Evolutionary conservation across 176 grass and related monocot species (phyloP), one percentile per base, ranked within the genome.

Genomic region (Raddia guianensis): DNA sequence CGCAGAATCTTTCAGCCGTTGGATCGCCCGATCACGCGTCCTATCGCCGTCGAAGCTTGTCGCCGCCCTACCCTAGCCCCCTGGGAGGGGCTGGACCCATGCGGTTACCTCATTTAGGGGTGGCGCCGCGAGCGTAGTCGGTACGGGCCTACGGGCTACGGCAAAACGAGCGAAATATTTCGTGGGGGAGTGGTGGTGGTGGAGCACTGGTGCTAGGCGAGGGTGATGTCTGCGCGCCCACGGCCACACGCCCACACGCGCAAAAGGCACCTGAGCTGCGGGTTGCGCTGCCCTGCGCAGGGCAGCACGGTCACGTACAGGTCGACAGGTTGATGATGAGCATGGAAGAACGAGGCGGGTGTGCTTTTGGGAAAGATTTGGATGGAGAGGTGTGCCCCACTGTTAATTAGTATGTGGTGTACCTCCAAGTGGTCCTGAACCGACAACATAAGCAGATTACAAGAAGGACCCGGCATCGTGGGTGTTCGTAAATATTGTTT

Each of bases 1-100:
- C 85, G 86, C 82, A 49, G 55, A 78, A 91, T 91, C 85, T 80
- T 53, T 76, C 70, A 65, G 78, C 85, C 91, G 89, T 94, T 84
- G 89, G 85, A 91, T 86, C 78, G 57, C 18, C 10, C 48, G 43
- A 49, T 81, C 69, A 54, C 68, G 40, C 63, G 69, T 82, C 78
- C 73, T 61, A 70, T 88, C 91, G 48, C 83, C 79, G 70, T 86
- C 75, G 77, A 68, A 61, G 65, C 76, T 77, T 77, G 78, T 87
- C 81, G 7, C 42, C 75, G 16, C 49, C 82, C 56, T 19, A 57
- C 82, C 61, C 64, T 20, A 43, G 70, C 76, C 16, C 69, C 80
- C 70, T 67, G 45, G 61, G 49, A 53, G 63, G 63, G 52, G 81
- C 53, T 43, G 82, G 82, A 72, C 77, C 87, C 71, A 47, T 60